Base-by-base conservation (phyloP, 2,329 filamentous ascomycete species). In the Akanthomyces lecanii region DNA sequence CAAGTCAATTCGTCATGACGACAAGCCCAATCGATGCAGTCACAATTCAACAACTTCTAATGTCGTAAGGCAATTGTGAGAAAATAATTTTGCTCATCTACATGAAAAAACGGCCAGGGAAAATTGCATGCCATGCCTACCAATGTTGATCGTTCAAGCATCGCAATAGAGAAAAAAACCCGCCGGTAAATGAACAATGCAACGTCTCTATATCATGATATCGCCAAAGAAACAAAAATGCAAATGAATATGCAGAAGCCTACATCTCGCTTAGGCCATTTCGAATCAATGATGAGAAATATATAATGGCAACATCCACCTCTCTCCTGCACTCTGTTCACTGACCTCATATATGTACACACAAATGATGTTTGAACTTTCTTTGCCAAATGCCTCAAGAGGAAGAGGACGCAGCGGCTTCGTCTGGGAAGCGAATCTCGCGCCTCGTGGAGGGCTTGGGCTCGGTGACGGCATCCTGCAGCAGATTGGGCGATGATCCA, bases 391-490 rank as follows among this genome's bases (percentile, higher is more conserved):
- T 11, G 28, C 16, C 33, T 51, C 10, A 59, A 7, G 16, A 14
- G 25, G 56, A 21, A 8, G 16, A 14, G 18, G 56, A 16, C 10
- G 44, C 3, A 12, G 23, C 18, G 2, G 38, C 50, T 28, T 62
- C 63, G 30, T 64, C 63, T 16, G 63, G 63, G 25, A 64, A 64
- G 33, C 63, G 58, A 44, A 64, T 64, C 16, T 48, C 63, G 25
- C 63, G 58, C 16, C 23, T 57, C 38, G 36, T 10, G 12, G 59
- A 38, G 10, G 59, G 25, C 25, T 21, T 62, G 16, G 23, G 54
- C 45, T 48, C 38, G 2, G n/a, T 16, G 21, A 28, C 28, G 12
- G 38, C 14, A 12, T 50, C 44, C 14, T 21, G 30, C 11, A n/a
- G 25, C 23, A 40, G 30, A 21, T 60, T 48, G 23, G 4, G 16